Conservation (phyloP, 768 basidiomycete genomes). For the Mycena filopes region DNA sequence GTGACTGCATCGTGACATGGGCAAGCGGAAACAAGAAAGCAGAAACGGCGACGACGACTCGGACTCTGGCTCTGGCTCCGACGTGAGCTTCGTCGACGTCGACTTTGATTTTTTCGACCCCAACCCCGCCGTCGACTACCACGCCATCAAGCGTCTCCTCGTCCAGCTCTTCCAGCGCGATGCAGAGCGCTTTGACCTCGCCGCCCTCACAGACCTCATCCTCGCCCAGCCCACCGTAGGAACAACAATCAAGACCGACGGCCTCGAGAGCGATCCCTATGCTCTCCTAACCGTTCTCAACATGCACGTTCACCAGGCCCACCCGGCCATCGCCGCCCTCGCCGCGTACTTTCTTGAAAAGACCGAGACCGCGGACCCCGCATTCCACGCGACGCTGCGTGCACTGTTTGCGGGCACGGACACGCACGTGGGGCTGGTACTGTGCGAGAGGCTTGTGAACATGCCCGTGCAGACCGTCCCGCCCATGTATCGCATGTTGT, state of each 20-base stretch:
- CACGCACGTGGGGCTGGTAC: constrained; percentile 80
- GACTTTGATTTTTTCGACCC: constrained; percentile 96
- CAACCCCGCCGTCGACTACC: constrained; percentile 83
- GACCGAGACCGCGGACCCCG: constrained; percentile 55
- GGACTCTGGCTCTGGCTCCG: constrained; percentile 51
- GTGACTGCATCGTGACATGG: constrained; percentile 52
- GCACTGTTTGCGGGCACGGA: constrained; percentile 59
- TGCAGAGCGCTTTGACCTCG: constrained; percentile 74
- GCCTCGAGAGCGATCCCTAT: constrained; percentile 89
- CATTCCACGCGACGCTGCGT: constrained; percentile 65
- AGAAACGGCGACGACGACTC: constrained; percentile 40
- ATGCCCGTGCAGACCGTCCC: constrained; percentile 95
- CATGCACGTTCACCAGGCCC: constrained; percentile 75
- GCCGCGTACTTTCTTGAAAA: constrained; percentile 76
- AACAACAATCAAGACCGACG: constrained; percentile 93
- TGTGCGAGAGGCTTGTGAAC: constrained; percentile 92
- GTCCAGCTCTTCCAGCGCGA: constrained; percentile 79
- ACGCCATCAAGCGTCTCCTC: constrained; percentile 82
- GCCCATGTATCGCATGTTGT: constrained; percentile 92
- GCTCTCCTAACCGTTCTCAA: constrained; percentile 89
- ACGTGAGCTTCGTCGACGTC: constrained; percentile 76
- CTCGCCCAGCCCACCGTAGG: constrained; percentile 80
- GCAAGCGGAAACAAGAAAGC: constrained; percentile 63
- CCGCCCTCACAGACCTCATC: constrained; percentile 84
- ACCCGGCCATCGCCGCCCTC: constrained; percentile 77